Base-by-base conservation (phyloP, 2,329 filamentous ascomycete genomes). In the Dactylellina haptotyla region DNA sequence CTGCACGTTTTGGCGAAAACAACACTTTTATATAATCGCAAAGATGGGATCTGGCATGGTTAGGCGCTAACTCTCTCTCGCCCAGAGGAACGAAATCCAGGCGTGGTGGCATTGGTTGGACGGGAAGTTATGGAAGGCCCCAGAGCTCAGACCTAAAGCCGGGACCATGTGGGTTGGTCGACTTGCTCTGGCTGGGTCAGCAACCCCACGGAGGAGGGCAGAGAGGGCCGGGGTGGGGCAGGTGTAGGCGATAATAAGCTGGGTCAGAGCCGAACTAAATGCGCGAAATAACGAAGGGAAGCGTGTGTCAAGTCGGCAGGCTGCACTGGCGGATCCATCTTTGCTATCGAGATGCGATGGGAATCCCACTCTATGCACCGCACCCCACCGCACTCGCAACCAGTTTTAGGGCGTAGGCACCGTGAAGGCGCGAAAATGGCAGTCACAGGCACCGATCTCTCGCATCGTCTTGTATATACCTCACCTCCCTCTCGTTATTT, bases 281-380 rank as follows among this genome's bases (percentile, higher is more conserved):
- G 63, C 63, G 63, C 63, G 63, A 67, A 58, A 67, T 67, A 67
- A 45, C 63, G n/a, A n/a, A n/a, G n/a, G n/a, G n/a, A n/a, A n/a
- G n/a, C n/a, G n/a, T n/a, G n/a, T n/a, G n/a, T n/a, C n/a, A n/a
- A n/a, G n/a, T n/a, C n/a, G n/a, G n/a, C n/a, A 59, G 43, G 14
- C 43, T 10, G 32, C 26, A 67, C 45, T 67, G 53, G 34, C 45
- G 20, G 54, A 59, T 45, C 51, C 62, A 51, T 51, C 53, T 43
- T 51, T 10, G 53, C 26, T 37, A 30, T 59, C 32, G 54, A 66
- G 58, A 64, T 64, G 59, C 34, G 59, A 62, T 62, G 32, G n/a
- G n/a, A n/a, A n/a, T n/a, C n/a, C n/a, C n/a, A n/a, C n/a, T n/a
- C n/a, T 26, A 56, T 26, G n/a, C 4, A 46, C 20, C 20, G 26